phyloP scores from a whole-genome alignment of 305 asterid species.

The Solanum hybrid region DNA sequence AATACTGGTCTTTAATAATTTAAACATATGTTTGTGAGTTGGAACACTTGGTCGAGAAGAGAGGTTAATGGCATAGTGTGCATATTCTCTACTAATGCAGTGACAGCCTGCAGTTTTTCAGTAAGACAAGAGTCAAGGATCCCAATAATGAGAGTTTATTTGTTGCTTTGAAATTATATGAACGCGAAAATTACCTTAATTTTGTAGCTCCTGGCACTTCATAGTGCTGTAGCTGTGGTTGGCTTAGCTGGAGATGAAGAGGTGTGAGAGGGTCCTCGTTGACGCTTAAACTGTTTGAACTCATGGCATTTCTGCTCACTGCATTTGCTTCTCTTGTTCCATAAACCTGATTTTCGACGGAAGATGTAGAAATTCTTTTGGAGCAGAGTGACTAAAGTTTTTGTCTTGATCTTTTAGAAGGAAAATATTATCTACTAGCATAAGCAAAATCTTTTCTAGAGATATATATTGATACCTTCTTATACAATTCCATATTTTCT shows the following conservation, averaged over 20 bases:
- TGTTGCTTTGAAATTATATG: background rate
- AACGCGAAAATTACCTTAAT: constrained; percentile 31
- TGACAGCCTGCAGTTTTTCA: constrained; percentile 38
- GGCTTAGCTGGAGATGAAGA: constrained; percentile 67
- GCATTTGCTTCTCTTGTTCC: constrained; percentile 36
- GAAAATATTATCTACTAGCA: background rate
- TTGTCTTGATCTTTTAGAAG: background rate
- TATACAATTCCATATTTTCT: constrained; percentile 40
- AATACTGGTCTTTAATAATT: background rate
- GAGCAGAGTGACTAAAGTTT: background rate
- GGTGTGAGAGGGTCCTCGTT: constrained; percentile 39
- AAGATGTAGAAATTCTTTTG: background rate
- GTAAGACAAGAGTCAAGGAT: constrained; percentile 4
- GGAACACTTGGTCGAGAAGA: background rate
- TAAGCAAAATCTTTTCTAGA: constrained; percentile 14
- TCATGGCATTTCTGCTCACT: constrained; percentile 26
- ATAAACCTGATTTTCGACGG: constrained; percentile 27
- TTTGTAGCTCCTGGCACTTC: constrained; percentile 26
- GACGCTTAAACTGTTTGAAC: constrained; percentile 24
- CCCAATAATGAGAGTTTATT: background rate
- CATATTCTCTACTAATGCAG: constrained; percentile 23
- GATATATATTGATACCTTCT: constrained; percentile 36
- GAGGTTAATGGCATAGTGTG: background rate
- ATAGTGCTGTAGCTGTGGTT: constrained; percentile 46
- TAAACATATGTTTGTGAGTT: background rate